phyloP scores from a whole-genome alignment of 2,329 filamentous ascomycete genomes.

The Ceratocystis harringtonii region DNA sequence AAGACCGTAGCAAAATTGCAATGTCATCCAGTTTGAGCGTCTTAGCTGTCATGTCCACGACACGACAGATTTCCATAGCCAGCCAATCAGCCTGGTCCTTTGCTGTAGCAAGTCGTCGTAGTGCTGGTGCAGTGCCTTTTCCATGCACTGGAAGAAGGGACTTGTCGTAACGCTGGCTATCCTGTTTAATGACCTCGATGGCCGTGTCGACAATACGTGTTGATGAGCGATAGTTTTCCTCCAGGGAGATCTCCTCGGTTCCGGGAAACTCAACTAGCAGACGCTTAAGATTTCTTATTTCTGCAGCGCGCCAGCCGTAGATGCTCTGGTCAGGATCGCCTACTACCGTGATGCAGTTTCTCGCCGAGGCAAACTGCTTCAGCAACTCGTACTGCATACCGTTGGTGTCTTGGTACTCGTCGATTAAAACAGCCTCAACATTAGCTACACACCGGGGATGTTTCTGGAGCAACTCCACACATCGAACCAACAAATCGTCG shows the following conservation, averaged over 20 bases:
- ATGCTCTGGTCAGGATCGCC: constrained; percentile 97
- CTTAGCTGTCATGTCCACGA: constrained; percentile 53
- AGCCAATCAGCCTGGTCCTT: constrained; percentile 76
- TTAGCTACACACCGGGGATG: constrained; percentile 75
- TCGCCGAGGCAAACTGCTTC: constrained; percentile 62
- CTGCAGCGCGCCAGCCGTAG: constrained; percentile 86
- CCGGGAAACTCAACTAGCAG: constrained; percentile 63
- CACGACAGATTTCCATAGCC: constrained; percentile 63
- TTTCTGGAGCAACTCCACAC: constrained; percentile 58
- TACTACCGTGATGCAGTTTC: constrained; percentile 75
- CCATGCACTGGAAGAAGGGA: constrained; percentile 64
- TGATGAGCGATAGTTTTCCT: constrained; percentile 91
- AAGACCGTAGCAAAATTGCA: constrained; percentile 75
- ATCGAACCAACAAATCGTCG: constrained; percentile 77
- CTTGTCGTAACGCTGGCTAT: constrained; percentile 66
- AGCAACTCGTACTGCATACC: constrained; percentile 89
- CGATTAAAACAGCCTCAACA: constrained; percentile 79
- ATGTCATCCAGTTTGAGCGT: constrained; percentile 64
- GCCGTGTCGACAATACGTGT: constrained; percentile 69
- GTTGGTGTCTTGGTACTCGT: constrained; percentile 97
- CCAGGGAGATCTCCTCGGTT: constrained; percentile 68
- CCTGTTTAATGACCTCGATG: constrained; percentile 79
- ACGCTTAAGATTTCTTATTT: constrained; percentile 72
- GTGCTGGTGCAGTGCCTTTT: constrained; percentile 63
- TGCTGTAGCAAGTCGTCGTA: constrained; percentile 57